These are phyloP conservation scores for Microstroma glucosiphilum DNA, from an alignment of 1,284 basidiomycete genomes.

Conservation along the genomic window DNA sequence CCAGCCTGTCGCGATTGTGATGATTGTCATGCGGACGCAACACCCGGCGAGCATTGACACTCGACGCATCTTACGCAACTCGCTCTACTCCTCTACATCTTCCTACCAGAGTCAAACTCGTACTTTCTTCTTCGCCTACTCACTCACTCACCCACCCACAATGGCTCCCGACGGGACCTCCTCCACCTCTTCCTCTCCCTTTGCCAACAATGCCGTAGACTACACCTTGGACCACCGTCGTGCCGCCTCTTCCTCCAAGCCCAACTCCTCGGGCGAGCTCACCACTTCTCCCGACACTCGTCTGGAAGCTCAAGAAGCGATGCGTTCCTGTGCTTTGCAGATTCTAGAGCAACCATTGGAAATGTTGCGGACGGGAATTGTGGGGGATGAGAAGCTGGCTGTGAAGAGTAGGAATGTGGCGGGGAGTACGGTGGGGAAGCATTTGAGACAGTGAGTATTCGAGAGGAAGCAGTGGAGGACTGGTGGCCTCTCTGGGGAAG, in stretches of 20 bases:
- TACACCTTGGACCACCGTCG: constrained; percentile 2
- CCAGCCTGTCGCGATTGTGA: no score
- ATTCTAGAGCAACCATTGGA: constrained; percentile 34
- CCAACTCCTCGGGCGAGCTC: neutral
- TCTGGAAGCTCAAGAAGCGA: constrained; percentile 18
- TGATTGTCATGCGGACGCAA: no score
- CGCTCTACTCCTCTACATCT: no score
- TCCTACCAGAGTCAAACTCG: no score
- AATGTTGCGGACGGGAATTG: constrained; percentile 21
- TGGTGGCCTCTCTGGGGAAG: no score
- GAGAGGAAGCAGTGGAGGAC: no score
- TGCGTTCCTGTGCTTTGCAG: constrained; percentile 31
- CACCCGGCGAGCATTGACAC: no score
- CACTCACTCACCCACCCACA: no score
- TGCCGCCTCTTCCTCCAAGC: neutral
- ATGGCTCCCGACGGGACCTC: no score
- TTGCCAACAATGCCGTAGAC: constrained; percentile 1
- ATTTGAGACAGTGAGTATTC: constrained; percentile 31
- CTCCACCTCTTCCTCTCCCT: no score
- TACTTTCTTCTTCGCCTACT: no score
- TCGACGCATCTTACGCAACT: no score
- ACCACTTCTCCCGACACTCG: neutral
- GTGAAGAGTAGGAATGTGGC: constrained; percentile 26
- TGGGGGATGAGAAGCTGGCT: constrained; percentile 22
- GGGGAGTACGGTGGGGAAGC: constrained; percentile 35